Percentiles rank a stretch among this genome's conserved stretches.
phyloP scores from a whole-genome alignment of 1,284 basidiomycete species.

The Malassezia slooffiae region DNA sequence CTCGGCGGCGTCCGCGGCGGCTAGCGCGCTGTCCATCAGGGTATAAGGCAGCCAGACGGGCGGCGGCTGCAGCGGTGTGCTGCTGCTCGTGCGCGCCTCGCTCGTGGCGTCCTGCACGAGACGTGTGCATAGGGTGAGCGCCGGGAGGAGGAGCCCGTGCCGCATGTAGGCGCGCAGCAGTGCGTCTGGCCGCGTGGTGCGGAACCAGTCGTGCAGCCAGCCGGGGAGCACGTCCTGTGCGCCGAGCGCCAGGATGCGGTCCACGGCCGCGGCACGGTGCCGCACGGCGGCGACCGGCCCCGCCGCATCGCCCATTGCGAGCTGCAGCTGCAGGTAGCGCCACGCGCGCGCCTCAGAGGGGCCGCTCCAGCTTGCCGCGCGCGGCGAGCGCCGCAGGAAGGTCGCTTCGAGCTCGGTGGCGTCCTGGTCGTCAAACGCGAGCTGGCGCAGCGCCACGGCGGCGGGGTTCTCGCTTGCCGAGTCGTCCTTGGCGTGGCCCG shows the following conservation, averaged over 20 bases:
- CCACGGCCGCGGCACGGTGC: constrained; percentile 7
- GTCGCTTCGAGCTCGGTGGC: constrained; percentile 16
- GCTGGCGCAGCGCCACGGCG: background rate
- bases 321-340: constrained; percentile 69
- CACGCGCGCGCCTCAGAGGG: constrained; percentile 69
- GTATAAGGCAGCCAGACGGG: constrained; percentile 8
- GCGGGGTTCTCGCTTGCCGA: background rate
- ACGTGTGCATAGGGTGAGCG: constrained; percentile 57
- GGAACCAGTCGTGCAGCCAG: constrained; percentile 65
- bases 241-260: constrained; percentile 59
- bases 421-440: constrained; percentile 9
- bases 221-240: constrained; percentile 57
- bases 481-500: constrained; percentile 6
- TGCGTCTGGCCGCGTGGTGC: constrained; percentile 65
- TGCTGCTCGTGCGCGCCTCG: background rate
- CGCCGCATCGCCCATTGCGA: constrained; percentile 64
- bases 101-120: background rate
- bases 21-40: constrained; percentile 11
- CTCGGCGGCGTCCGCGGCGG: background rate
- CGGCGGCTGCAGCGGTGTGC: background rate
- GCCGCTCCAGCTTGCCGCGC: constrained; percentile 63
- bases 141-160: constrained; percentile 67
- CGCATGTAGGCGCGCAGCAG: constrained; percentile 63
- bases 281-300: constrained; percentile 49
- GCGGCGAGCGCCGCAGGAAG: constrained; percentile 28